phyloP scores from a whole-genome alignment of 2,329 filamentous ascomycete species.

The Teratosphaeria pseudoeucalypti region DNA sequence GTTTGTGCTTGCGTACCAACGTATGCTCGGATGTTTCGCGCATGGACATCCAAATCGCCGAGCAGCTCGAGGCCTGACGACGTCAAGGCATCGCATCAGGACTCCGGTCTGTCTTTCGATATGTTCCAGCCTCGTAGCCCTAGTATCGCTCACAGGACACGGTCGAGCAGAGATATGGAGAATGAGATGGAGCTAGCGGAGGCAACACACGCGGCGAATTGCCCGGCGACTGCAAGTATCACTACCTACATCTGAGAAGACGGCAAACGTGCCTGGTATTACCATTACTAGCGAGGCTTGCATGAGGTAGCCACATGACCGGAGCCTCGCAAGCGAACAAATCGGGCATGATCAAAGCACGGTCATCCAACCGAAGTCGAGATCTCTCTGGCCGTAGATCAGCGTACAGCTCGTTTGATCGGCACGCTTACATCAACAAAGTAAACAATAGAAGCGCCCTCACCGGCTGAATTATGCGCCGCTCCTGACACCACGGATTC shows the following conservation, averaged over 20 bases:
- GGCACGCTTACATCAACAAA: no score
- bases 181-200: background rate
- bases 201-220: background rate
- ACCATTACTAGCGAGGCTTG: no score
- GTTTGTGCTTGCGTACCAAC: background rate
- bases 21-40: background rate
- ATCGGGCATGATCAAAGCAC: no score
- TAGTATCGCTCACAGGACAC: background rate
- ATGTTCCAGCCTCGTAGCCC: background rate
- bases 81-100: background rate
- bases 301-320: no score
- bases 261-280: background rate
- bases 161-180: background rate
- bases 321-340: no score
- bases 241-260: background rate
- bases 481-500: no score
- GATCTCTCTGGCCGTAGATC: no score
- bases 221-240: background rate
- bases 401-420: no score
- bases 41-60: background rate
- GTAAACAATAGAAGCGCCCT: no score
- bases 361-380: no score
- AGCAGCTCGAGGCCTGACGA: background rate
- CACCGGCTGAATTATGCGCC: no score
- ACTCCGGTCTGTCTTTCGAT: background rate